Conservation (phyloP, 2,329 filamentous ascomycete species). For the Exophiala oligosperma region DNA sequence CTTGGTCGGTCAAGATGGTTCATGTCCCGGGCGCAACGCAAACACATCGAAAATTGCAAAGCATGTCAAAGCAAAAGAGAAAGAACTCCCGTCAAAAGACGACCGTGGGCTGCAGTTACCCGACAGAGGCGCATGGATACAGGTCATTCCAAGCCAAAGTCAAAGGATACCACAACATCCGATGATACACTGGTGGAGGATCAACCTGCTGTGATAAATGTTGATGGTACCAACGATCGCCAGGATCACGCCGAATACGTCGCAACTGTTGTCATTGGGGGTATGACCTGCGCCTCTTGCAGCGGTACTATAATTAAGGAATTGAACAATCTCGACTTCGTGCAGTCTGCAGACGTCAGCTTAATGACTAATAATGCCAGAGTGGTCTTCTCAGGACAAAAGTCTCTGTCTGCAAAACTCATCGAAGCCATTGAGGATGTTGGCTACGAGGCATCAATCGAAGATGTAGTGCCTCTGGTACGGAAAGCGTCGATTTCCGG, state of each 20-base stretch:
- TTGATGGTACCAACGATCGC: slow-evolving; percentile 12
- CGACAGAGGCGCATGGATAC: slow-evolving; percentile 4
- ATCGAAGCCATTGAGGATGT: slow-evolving; percentile 51
- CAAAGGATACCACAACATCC: slow-evolving; percentile 12
- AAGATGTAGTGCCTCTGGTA: slow-evolving; percentile 32
- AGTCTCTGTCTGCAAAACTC: slow-evolving; percentile 47
- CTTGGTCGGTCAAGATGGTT: slow-evolving; percentile 14
- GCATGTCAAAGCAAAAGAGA: slow-evolving; percentile 47
- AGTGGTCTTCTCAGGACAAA: slow-evolving; percentile 56
- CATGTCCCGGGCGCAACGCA: slow-evolving; percentile 30
- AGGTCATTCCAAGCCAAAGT: neutral
- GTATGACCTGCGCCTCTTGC: slow-evolving; percentile 74
- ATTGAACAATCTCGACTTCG: slow-evolving; percentile 58
- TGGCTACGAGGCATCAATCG: slow-evolving; percentile 48
- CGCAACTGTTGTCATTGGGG: slow-evolving; percentile 54
- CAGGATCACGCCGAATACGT: slow-evolving; percentile 10
- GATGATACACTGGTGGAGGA: slow-evolving; percentile 11
- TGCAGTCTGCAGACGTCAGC: slow-evolving; percentile 61
- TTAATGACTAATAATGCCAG: slow-evolving; percentile 67
- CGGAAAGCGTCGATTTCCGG: neutral
- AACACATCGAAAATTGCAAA: slow-evolving; percentile 53
- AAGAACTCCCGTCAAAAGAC: slow-evolving; percentile 25
- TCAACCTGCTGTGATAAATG: slow-evolving; percentile 9
- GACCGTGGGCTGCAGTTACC: slow-evolving; percentile 19
- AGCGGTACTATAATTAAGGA: slow-evolving; percentile 62